Conservation (phyloP, 352 stramenopile species). For the Thraustotheca clavata region DNA sequence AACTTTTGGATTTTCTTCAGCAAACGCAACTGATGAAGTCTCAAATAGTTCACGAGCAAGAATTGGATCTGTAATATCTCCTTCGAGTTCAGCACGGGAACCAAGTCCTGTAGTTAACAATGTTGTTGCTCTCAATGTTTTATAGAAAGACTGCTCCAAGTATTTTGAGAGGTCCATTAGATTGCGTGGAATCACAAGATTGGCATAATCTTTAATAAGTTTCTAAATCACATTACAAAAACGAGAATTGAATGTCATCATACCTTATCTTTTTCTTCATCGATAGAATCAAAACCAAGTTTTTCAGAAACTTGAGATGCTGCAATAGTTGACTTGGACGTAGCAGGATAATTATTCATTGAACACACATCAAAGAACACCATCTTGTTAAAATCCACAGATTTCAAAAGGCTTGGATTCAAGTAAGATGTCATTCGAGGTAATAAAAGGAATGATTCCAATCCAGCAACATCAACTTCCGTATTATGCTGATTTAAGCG, state of each 20-base stretch:
- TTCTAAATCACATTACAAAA: not conserved
- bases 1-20: constrained; percentile 35
- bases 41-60: not conserved
- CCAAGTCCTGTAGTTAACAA: constrained; percentile 7
- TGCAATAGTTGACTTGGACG: not conserved
- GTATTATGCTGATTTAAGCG: not conserved
- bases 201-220: not conserved
- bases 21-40: constrained; percentile 27
- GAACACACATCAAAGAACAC: not conserved
- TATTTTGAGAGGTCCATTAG: not conserved
- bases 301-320: not conserved
- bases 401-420: not conserved
- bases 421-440: not conserved
- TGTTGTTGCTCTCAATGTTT: not conserved
- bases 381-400: not conserved
- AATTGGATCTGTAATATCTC: not conserved
- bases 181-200: not conserved
- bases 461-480: not conserved
- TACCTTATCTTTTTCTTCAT: not conserved
- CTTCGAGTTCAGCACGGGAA: constrained; percentile 8
- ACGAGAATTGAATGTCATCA: not conserved
- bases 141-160: not conserved
- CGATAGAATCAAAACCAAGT: not conserved
- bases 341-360: not conserved
- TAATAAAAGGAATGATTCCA: not conserved